Evolutionary conservation across 2,329 filamentous ascomycete species (phyloP), one percentile per base, ranked within the genome.

Genomic region (Emmonsiellopsis sp.): DNA sequence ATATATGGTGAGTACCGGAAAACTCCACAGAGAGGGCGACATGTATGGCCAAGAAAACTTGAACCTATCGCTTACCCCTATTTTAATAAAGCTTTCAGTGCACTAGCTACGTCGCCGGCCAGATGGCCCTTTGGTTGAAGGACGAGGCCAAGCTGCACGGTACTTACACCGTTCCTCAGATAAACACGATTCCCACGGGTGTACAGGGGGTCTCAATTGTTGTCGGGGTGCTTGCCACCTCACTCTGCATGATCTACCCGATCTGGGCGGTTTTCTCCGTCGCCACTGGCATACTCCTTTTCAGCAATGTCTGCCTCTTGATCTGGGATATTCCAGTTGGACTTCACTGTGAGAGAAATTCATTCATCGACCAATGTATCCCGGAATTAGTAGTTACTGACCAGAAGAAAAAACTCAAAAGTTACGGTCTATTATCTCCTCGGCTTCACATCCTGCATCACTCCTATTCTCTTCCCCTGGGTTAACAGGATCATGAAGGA

Each of bases 161-260:
- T 21, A 60, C 56, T 3, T 68, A 65, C 42, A 58, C 64, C 1
- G 56, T 67, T 9, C 53, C 59, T 13, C 50, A 60, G 13, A 60
- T 66, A 37, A 66, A 66, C 56, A 63, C 60, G 2, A 59, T 65
- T 42, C 21, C 65, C 2, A 64, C 63, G 0, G 61, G 61, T 2
- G 61, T 57, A 0, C 62, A 66, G 37, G 63, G 55, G 1, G 59
- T 67, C 11, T 62, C 64, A 1, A 57, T 67, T 6, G 53, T 68
- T 2, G 54, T 54, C 2, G 59, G 60, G 1, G 50, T 63, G 5
- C 33, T 64, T 9, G 62, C 62, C 1, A 69, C 67, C 0, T 63
- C 61, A 0, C 58, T 68, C 3, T 66, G 64, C 49, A 67, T 67
- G 61, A 56, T 66, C 0, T 69, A 70, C 50, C 67, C 66, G 2